Evolutionary conservation across 1,284 basidiomycete genomes (phyloP), one percentile per base, ranked within the genome.

Genomic region (Phylloporus sp.): DNA sequence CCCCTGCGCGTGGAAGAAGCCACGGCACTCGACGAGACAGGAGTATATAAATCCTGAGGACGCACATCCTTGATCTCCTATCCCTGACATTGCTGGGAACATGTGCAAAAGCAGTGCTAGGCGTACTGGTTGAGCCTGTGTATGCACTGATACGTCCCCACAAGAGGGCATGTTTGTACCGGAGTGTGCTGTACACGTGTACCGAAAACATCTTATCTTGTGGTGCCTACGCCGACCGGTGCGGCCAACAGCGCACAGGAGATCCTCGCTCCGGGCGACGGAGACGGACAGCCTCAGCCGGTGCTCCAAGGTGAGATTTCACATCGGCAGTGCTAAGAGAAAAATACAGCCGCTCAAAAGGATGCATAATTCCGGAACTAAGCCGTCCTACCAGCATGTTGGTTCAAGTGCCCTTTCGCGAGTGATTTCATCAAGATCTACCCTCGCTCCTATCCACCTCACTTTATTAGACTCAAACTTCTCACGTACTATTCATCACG

Each of bases 211-310:
- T 29, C 75, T 89, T 49, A 79, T 83, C 39, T 79, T 89, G 63
- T 86, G 83, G 83, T 80, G 80, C 62, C n/a, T 88, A 85, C 75
- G 67, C 76, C 57, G 84, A 86, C 71, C 75, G 87, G 74, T 86
- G 63, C 75, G 77, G 63, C 76, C 70, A 19, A 74, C 83, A 32
- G 78, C 85, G 60, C 71, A 75, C 52, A 74, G 80, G 47, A 79
- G 85, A 73, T 85, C 65, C 74, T 75, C 62, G 55, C 57, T 27
- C 59, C 67, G 1, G 62, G 70, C 56, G 70, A 68, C 27, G 66
- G 66, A 62, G 64, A 74, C 66, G 69, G 67, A 60, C 65, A 64
- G 10, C 14, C 45, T 35, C 58, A 68, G 25, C 76, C 68, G 35
- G 52, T 55, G 3, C 43, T 67, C 53, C 69, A 74, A 60, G 56